phyloP scores from a whole-genome alignment of 371 early-diverging fungal genomes.

The Rhizopus arrhizus region DNA sequence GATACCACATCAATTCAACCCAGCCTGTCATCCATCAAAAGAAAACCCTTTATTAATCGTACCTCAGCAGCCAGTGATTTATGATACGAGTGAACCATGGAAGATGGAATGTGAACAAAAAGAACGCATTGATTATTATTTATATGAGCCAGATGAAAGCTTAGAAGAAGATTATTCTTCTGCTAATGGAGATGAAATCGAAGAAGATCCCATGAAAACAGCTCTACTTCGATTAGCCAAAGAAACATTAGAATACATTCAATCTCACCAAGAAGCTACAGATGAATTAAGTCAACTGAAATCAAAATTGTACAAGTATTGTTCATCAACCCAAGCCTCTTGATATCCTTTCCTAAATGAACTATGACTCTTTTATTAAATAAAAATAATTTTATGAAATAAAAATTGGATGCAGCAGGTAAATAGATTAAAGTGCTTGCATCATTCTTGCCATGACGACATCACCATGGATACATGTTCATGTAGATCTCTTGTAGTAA shows the following conservation, averaged over 20 bases:
- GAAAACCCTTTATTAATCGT: too few relatives aligned
- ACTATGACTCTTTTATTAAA: not conserved
- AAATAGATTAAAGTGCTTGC: too few relatives aligned
- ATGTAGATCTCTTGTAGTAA: too few relatives aligned
- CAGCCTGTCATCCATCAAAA: not conserved
- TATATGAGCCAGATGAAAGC: not conserved
- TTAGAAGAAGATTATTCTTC: not conserved
- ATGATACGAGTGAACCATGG: not conserved
- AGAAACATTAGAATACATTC: not conserved
- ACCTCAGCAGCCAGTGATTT: not conserved
- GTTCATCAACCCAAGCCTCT: not conserved
- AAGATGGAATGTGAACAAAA: not conserved
- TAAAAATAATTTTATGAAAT: too few relatives aligned
- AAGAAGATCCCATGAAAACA: not conserved
- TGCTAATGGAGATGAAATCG: not conserved
- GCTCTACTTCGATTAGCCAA: not conserved
- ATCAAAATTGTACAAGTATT: not conserved
- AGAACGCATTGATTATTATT: not conserved
- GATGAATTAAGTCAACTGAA: not conserved
- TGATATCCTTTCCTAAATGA: not conserved
- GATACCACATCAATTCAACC: too few relatives aligned
- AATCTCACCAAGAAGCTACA: not conserved
- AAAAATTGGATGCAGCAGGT: too few relatives aligned
- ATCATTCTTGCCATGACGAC: too few relatives aligned
- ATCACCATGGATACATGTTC: too few relatives aligned